Evolutionary conservation across 2,329 filamentous ascomycete species (phyloP), one percentile per base, ranked within the genome.

Genomic region (Talaromyces sp.): DNA sequence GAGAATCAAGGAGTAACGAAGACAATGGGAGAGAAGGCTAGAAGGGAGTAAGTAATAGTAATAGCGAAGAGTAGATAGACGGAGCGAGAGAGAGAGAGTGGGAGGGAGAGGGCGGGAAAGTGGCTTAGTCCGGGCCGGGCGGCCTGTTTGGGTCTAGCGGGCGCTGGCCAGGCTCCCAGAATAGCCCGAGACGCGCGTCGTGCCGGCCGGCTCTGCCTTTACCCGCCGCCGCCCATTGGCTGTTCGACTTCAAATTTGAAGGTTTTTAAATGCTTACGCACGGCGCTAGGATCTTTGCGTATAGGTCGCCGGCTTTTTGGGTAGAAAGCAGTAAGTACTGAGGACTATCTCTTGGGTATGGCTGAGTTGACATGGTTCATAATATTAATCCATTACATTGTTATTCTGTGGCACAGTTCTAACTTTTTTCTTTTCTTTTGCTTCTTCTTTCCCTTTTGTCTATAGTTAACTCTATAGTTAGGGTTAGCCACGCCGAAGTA

Each of bases 171-270:
- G 53, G 53, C 53, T 55, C 53, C 53, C 24, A 55, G 53, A 55
- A 55, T 55, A 55, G 53, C 29, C 24, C 9, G 29, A 38, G 43
- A 35, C 32, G 53, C 53, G 53, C 53, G 53, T 55, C 53, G n/a
- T 24, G n/a, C 53, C 31, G 13, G 29, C 29, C 53, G 49, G 49
- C 49, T 29, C 14, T 27, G 14, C 13, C 24, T 29, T 52, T 52
- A 27, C 27, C 49, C 49, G 49, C 26, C 24, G 43, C 19, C 7
- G 8, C 43, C 43, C 11, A 46, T 46, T 46, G 21, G 43, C 43
- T 21, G 19, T 8, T 46, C 1, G 6, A 19, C 43, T 46, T 11
- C 43, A 21, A 46, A 10, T 21, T 46, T 21, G 43, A 46, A 11
- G n/a, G 10, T 21, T 46, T 24, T 46, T 9, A 38, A 8, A n/a